phyloP scores from a whole-genome alignment of 2,329 filamentous ascomycete genomes.

The Microdochium nivale region DNA sequence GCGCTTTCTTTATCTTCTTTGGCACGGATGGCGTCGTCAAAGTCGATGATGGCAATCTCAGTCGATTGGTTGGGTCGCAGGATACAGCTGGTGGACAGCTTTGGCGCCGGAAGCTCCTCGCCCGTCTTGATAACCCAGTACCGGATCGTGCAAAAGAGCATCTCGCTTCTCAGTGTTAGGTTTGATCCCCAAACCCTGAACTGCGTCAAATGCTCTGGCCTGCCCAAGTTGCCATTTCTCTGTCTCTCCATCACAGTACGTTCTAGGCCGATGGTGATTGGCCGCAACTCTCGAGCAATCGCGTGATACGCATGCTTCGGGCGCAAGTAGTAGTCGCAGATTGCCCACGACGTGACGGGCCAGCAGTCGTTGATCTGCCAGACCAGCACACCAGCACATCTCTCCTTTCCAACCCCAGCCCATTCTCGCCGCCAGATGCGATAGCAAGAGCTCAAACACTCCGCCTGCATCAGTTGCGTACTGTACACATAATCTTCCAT shows the following conservation, averaged over 20 bases:
- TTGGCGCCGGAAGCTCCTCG: constrained; percentile 39
- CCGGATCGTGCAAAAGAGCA: constrained; percentile 44
- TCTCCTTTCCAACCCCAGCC: constrained; percentile 61
- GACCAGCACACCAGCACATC: constrained; percentile 68
- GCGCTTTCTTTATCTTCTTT: constrained; percentile 31
- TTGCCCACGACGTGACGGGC: constrained; percentile 73
- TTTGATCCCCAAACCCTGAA: constrained; percentile 60
- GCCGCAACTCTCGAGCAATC: constrained; percentile 69
- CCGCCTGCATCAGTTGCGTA: constrained; percentile 62
- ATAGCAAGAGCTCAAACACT: constrained; percentile 57
- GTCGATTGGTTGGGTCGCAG: constrained; percentile 51
- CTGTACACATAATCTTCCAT: constrained; percentile 63
- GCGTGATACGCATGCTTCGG: constrained; percentile 75
- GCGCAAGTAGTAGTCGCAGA: constrained; percentile 70
- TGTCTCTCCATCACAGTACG: constrained; percentile 35
- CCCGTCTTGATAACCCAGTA: constrained; percentile 57
- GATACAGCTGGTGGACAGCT: constrained; percentile 29
- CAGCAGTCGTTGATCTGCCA: constrained; percentile 88
- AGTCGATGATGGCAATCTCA: constrained; percentile 38
- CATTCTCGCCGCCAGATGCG: constrained; percentile 68
- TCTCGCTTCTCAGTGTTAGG: constrained; percentile 40
- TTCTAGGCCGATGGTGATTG: constrained; percentile 61
- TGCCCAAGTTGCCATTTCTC: constrained; percentile 48
- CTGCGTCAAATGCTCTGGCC: constrained; percentile 34
- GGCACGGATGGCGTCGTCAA: constrained; percentile 41